Evolutionary conservation across 2,329 filamentous ascomycete species (phyloP).

Genomic region (Aspergillus puulaauensis): DNA sequence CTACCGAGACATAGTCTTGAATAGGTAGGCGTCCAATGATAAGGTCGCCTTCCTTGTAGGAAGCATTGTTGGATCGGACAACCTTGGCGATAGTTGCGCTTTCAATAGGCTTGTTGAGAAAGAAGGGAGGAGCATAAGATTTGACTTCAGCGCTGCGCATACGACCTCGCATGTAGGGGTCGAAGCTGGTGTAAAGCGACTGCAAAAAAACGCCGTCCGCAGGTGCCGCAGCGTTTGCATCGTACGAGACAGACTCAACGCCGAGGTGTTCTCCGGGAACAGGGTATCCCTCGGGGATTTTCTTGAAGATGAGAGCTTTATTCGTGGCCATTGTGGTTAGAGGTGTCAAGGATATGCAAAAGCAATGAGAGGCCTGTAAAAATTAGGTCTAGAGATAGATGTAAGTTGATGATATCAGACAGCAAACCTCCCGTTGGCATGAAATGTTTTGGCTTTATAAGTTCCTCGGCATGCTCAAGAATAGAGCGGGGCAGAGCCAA

Average conservation of each 20-base stretch:
- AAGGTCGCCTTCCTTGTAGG: conserved; percentile 67
- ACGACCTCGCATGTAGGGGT: conserved; percentile 79
- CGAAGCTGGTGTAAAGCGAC: conserved; percentile 72
- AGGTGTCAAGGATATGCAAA: neutral
- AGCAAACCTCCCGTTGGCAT: neutral
- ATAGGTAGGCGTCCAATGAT: conserved; percentile 59
- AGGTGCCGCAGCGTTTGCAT: conserved; percentile 56
- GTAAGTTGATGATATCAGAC: conserved; percentile 1
- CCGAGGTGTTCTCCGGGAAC: conserved; percentile 69
- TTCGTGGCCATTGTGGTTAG: conserved; percentile 49
- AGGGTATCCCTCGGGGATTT: conserved; percentile 65
- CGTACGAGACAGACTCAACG: conserved; percentile 66
- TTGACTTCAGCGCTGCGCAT: conserved; percentile 67
- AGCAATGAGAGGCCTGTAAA: neutral
- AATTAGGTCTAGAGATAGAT: neutral
- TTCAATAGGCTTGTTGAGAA: conserved; percentile 61
- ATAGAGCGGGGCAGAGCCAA: conserved; percentile 10
- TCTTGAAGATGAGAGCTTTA: conserved; percentile 74
- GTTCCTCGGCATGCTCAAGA: neutral
- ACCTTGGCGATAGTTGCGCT: conserved; percentile 68
- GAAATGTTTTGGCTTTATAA: conserved; percentile 9
- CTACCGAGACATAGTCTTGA: conserved; percentile 67
- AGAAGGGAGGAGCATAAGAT: conserved; percentile 67
- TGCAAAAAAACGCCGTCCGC: conserved; percentile 68
- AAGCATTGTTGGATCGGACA: conserved; percentile 64